Percentiles rank a stretch among this genome's conserved stretches.
Evolutionary conservation across 2,329 filamentous ascomycete species (phyloP).

Genomic region (Exophiala viscosa): DNA sequence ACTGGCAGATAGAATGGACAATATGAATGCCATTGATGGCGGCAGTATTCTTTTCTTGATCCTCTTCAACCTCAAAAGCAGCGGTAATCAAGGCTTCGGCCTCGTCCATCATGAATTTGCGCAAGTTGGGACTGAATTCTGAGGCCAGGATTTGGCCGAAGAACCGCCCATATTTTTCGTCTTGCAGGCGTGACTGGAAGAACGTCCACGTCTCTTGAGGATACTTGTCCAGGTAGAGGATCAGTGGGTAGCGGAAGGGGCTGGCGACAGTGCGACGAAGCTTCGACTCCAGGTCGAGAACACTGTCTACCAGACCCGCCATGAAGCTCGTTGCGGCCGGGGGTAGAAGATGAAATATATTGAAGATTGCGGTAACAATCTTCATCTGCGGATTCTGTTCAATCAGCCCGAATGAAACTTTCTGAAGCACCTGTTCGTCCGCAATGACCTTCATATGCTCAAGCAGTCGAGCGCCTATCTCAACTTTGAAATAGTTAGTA

Average conservation of each 20-base stretch:
- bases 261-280: constrained; percentile 84
- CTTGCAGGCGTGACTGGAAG: constrained; percentile 73
- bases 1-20: constrained; percentile 71
- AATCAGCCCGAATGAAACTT: constrained; percentile 89
- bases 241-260: constrained; percentile 84
- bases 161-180: constrained; percentile 84
- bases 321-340: constrained; percentile 87
- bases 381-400: constrained; percentile 93
- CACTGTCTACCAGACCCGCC: constrained; percentile 80
- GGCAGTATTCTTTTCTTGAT: constrained; percentile 67
- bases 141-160: constrained; percentile 81
- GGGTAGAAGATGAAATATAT: constrained; percentile 95
- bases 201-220: constrained; percentile 81
- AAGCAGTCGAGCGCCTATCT: constrained; percentile 88
- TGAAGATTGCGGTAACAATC: constrained; percentile 89
- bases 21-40: constrained; percentile 86
- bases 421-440: constrained; percentile 73
- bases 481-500: constrained; percentile 98
- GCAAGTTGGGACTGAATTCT: constrained; percentile 67
- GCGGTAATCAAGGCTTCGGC: constrained; percentile 67
- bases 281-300: constrained; percentile 82
- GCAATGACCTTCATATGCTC: constrained; percentile 92
- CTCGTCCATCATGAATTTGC: constrained; percentile 70
- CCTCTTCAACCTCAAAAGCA: constrained; percentile 60
- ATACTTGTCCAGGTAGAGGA: constrained; percentile 91